Evolutionary conservation across 1,139 yeast species (phyloP).

Genomic region (Debaryomyces coudertii): DNA sequence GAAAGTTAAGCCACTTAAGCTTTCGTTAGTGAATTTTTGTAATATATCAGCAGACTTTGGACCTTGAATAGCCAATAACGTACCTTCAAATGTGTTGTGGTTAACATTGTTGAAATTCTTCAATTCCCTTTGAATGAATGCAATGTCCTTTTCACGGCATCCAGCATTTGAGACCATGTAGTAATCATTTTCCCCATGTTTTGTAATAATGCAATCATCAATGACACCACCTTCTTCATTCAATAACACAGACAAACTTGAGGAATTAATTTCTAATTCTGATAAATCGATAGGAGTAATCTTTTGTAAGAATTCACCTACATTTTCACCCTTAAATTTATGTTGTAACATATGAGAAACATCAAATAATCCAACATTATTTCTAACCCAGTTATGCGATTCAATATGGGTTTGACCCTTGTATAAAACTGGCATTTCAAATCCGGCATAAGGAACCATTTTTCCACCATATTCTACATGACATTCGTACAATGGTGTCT

Average conservation of each 20-base stretch:
- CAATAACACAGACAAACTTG: conserved; percentile 78
- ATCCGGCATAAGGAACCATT: conserved; percentile 95
- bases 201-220: conserved; percentile 91
- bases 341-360: conserved; percentile 98
- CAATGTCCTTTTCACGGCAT: conserved; percentile 78
- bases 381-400: conserved; percentile 93
- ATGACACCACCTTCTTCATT: conserved; percentile 79
- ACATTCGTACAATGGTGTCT: conserved; percentile 81
- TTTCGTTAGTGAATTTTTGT: conserved; percentile 62
- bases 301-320: conserved; percentile 70
- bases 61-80: conserved; percentile 89
- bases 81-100: conserved; percentile 71
- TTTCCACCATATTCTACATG: conserved; percentile 82
- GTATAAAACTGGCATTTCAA: conserved; percentile 90
- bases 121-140: conserved; percentile 61
- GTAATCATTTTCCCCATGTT: conserved; percentile 73
- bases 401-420: conserved; percentile 82
- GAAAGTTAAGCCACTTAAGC: conserved; percentile 65
- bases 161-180: conserved; percentile 98
- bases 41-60: conserved; percentile 74
- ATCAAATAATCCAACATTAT: conserved; percentile 87
- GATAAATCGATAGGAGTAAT: conserved; percentile 84
- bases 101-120: conserved; percentile 46
- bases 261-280: conserved; percentile 55
- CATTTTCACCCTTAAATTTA: conserved; percentile 65